phyloP scores from a whole-genome alignment of 1,139 yeast species.

The Debaryomyces robertsiae region DNA sequence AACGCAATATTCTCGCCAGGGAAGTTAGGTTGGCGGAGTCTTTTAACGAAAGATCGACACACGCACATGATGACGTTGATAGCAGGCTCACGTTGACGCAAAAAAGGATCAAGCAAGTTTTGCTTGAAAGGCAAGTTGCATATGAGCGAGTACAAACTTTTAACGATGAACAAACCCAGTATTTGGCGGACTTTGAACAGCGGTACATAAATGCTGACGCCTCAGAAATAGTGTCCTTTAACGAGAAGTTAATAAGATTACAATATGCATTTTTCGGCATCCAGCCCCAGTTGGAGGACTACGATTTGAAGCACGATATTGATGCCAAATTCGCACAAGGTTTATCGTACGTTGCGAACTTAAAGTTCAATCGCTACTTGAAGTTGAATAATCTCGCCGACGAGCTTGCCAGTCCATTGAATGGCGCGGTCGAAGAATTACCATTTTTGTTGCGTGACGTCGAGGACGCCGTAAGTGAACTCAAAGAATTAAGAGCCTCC shows the following conservation, averaged over 20 bases:
- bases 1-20: constrained; percentile 76
- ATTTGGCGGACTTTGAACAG: constrained; percentile 58
- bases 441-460: constrained; percentile 48
- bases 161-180: constrained; percentile 46
- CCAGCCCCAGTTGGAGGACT: constrained; percentile 50
- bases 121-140: constrained; percentile 82
- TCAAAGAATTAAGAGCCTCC: constrained; percentile 43
- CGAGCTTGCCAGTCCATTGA: constrained; percentile 33
- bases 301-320: constrained; percentile 52
- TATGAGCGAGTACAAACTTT: constrained; percentile 61
- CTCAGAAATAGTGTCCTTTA: constrained; percentile 59
- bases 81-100: constrained; percentile 40
- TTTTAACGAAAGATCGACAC: constrained; percentile 29
- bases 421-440: constrained; percentile 44
- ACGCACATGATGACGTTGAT: constrained; percentile 35
- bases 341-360: constrained; percentile 61
- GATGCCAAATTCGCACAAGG: constrained; percentile 63
- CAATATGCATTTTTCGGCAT: constrained; percentile 84
- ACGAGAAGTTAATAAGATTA: constrained; percentile 72
- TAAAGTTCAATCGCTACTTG: constrained; percentile 52
- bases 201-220: constrained; percentile 61
- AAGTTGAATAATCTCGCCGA: constrained; percentile 22
- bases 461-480: constrained; percentile 57
- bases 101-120: constrained; percentile 76
- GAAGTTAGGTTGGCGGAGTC: constrained; percentile 58